These are phyloP conservation scores for Rhizopus sp. DNA, from an alignment of 371 early-diverging fungal species.

Conservation along the genomic window DNA sequence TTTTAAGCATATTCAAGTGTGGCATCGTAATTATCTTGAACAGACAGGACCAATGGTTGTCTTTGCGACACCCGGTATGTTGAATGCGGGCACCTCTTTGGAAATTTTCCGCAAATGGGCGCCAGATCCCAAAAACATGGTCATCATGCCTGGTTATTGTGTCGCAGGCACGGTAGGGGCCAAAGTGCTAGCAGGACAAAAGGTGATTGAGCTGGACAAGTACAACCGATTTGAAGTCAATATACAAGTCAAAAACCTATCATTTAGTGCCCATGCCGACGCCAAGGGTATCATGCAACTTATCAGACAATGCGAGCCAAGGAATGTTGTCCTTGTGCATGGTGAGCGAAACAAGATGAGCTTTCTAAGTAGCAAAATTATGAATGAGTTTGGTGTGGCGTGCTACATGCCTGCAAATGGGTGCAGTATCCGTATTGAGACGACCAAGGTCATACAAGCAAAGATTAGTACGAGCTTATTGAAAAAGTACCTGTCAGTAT, in stretches of 20 bases:
- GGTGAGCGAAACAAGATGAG: conserved; percentile 96
- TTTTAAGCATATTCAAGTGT: conserved; percentile 90
- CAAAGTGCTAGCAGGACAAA: conserved; percentile 91
- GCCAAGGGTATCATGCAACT: conserved; percentile 98
- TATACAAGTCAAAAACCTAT: conserved; percentile 91
- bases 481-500: conserved; percentile 33
- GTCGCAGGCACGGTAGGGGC: conserved; percentile 95
- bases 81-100: conserved; percentile 81
- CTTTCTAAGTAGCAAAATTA: conserved; percentile 81
- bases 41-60: conserved; percentile 88
- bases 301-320: conserved; percentile 90
- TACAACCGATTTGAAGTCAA: conserved; percentile 83
- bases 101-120: conserved; percentile 92
- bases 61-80: conserved; percentile 97
- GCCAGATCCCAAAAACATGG: conserved; percentile 86
- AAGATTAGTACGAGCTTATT: conserved; percentile 58
- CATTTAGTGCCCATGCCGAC: conserved; percentile 99
- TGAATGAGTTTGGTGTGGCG: conserved; percentile 81
- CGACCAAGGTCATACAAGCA: conserved; percentile 57
- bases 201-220: conserved; percentile 78
- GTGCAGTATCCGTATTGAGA: conserved; percentile 67
- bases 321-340: conserved; percentile 98
- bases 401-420: conserved; percentile 93
- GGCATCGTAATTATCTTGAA: conserved; percentile 71
- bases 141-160: conserved; percentile 94